Evolutionary conservation across 1,284 basidiomycete genomes (phyloP).

Genomic region (Ganoderma boninense): DNA sequence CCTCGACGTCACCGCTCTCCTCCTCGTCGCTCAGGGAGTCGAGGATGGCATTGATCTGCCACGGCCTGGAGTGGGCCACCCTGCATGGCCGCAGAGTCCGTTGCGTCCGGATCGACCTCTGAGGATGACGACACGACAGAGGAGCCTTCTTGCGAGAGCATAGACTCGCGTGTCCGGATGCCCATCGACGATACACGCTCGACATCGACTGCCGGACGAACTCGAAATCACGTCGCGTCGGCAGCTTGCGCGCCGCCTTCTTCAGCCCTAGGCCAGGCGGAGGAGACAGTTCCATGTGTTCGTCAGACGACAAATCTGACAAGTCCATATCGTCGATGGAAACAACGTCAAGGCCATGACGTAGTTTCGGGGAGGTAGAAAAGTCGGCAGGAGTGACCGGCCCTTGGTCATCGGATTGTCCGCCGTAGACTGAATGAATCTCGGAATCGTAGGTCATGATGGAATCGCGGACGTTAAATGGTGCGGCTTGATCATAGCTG

Average conservation of each 20-base stretch:
- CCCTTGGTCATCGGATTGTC: not conserved
- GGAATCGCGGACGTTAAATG: constrained; percentile 17
- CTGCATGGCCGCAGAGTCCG: constrained; percentile 36
- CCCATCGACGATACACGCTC: constrained; percentile 82
- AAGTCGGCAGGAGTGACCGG: not conserved
- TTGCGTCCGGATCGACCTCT: constrained; percentile 40
- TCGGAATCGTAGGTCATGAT: constrained; percentile 18
- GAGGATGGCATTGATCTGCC: constrained; percentile 83
- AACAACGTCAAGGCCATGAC: constrained; percentile 62
- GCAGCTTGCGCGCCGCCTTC: constrained; percentile 64
- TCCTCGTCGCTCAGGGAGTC: constrained; percentile 81
- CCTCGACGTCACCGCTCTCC: constrained; percentile 80
- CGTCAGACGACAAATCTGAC: constrained; percentile 74
- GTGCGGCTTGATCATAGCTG: constrained; percentile 20
- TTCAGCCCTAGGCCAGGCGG: constrained; percentile 60
- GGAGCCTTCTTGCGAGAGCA: constrained; percentile 47
- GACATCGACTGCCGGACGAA: constrained; percentile 73
- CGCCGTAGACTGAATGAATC: constrained; percentile 4
- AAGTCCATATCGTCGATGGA: constrained; percentile 80
- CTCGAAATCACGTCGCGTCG: constrained; percentile 78
- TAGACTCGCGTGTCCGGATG: constrained; percentile 66
- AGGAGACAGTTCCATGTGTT: constrained; percentile 36
- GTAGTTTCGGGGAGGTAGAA: constrained; percentile 11
- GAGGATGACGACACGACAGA: constrained; percentile 57
- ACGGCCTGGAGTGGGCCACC: constrained; percentile 72